These are phyloP conservation scores for Populus deltoides DNA, from an alignment of 345 rosid species.

Conservation along the genomic window DNA sequence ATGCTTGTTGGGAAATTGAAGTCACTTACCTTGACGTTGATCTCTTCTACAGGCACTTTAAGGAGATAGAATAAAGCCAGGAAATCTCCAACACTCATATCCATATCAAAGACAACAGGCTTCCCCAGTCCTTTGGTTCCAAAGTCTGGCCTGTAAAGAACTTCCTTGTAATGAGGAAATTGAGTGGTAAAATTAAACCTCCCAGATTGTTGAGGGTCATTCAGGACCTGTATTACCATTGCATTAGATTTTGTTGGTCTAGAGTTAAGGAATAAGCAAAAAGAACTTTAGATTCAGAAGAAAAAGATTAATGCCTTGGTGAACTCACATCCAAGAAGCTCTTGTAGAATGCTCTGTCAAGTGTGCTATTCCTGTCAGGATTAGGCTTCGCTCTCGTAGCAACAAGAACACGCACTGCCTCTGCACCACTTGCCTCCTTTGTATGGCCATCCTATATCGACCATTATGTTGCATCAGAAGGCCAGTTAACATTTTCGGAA, in stretches of 20 bases:
- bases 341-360: constrained; percentile 59
- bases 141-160: constrained; percentile 51
- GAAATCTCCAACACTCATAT: constrained; percentile 95
- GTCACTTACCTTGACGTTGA: constrained; percentile 60
- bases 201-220: constrained; percentile 56
- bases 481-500: too few species aligned
- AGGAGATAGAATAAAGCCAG: constrained; percentile 77
- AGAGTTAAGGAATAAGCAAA: too few species aligned
- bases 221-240: constrained; percentile 52
- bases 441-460: constrained; percentile 75
- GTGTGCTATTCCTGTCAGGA: constrained; percentile 39
- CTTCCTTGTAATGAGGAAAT: constrained; percentile 70
- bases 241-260: too few species aligned
- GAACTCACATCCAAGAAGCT: constrained; percentile 80
- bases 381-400: constrained; percentile 71
- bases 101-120: constrained; percentile 87
- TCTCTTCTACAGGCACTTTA: constrained; percentile 64
- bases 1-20: neutral
- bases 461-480: too few species aligned
- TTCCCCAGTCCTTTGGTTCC: constrained; percentile 51
- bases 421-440: constrained; percentile 50
- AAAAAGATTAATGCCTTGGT: neutral
- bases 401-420: constrained; percentile 69
- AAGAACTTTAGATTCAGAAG: too few species aligned
- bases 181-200: constrained; percentile 68